Evolutionary conservation across 2,329 filamentous ascomycete genomes (phyloP), one percentile per base, ranked within the genome.

Genomic region (Diaporthe velutina): DNA sequence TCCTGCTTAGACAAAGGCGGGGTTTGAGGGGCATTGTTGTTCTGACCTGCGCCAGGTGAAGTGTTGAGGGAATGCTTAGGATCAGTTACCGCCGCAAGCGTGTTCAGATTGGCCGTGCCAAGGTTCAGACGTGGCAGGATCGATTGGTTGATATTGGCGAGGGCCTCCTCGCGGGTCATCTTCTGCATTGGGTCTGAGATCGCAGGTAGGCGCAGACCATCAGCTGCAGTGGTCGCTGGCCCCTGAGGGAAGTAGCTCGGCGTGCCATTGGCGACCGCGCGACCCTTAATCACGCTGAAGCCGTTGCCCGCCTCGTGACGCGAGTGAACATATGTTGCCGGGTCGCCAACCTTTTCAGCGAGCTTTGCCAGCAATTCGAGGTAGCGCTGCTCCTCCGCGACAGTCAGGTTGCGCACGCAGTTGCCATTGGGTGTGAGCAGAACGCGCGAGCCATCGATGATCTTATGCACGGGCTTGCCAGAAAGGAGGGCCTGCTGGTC

Each of bases 341-440:
- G 90, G 70, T 86, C 87, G 61, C 86, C 84, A 19, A 88, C 86
- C 50, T 85, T 84, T 12, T 82, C 80, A 3, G 88, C 87, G 58
- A 94, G 84, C 9, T 84, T 84, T 64, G 87, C 85, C 82, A 96
- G 94, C 7, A 96, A 87, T 68, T 90, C 87, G 15, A 96, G 85
- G 77, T 93, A 96, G 6, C 89, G 88, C 45, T 92, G 87, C 80
- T 96, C 94, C 76, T 96, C 92, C 55, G 93, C 90, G 5, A 88
- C 84, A 1, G 88, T 91, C 71, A 97, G 84, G 74, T 93, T 93
- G 77, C 93, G 91, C n/a, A 96, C 87, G 80, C 93, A 94, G 76
- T 94, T 92, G 15, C 94, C 94, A 76, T 93, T 92, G 0, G 94
- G 93, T 0, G 94, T 95, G 70, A 96, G 90, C 78, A 96, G 88